Base-by-base conservation (phyloP, 257 asterid genomes). In the Solanum bulbocastanum region DNA sequence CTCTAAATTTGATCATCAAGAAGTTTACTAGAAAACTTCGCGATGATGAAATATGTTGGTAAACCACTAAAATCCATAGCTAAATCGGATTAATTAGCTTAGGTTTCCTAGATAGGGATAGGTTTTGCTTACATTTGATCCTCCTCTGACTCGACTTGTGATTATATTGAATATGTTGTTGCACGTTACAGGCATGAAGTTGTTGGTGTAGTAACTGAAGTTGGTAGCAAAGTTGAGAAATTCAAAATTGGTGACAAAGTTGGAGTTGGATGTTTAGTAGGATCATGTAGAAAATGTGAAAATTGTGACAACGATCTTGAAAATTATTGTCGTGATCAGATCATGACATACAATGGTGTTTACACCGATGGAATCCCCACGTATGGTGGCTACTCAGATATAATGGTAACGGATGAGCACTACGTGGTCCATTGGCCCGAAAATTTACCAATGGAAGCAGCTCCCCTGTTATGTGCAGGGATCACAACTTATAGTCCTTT, bases 401-500 rank as follows among this genome's bases (percentile, higher is more conserved):
- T 79, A 83, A 90, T 90, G 91, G 90, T 90, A 3, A 83, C 88
- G 0, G 69, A 87, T 9, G 90, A 90, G 84, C 90, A 90, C 42
- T 90, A 87, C 42, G 89, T 85, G n/a, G 42, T 90, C 32, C 87
- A n/a, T 1, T 79, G 87, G 88, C 91, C 91, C 0, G 91, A 90
- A 37, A 86, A 60, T 20, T 60, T 90, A 27, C 90, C 90, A 14
- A 86, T 90, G 52, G 90, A 87, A 39, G 90, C 88, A 22, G 90
- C 90, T 37, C 90, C 90, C 0, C 66, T 89, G 14, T 73, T 89
- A 6, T 79, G 87, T 68, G 90, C 91, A 82, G 90, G 90, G 37
- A 89, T 85, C 49, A 87, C 91, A 37, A 87, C 87, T 4, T 90
- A 90, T 62, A 90, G 90, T 30, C 90, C 91, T 0, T 36, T 90